Percentiles rank a stretch among this genome's conserved stretches.
These are phyloP conservation scores for Candida lessepsii DNA, from an alignment of 805 yeast species.

Conservation along the genomic window DNA sequence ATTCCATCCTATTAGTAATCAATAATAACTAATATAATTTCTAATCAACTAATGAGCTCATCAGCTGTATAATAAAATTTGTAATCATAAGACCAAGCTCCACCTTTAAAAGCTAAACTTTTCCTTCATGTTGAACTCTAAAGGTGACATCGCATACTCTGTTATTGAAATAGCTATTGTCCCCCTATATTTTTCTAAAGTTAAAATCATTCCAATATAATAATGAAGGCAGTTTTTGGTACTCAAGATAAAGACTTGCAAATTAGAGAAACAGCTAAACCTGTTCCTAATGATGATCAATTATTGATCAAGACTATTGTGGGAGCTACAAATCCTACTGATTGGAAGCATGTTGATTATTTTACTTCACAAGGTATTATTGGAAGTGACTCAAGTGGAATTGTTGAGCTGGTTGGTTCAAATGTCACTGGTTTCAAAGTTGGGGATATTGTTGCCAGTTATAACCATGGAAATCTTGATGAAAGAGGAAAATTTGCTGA, in stretches of 20 bases:
- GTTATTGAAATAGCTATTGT: too few species aligned
- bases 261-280: conserved; percentile 3
- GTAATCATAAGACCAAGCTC: too few species aligned
- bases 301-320: conserved; percentile 24
- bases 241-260: neutral
- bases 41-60: too few species aligned
- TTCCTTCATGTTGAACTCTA: too few species aligned
- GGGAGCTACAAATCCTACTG: conserved; percentile 20
- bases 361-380: neutral
- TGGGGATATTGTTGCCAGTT: conserved; percentile 22
- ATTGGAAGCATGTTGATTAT: conserved; percentile 17
- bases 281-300: conserved; percentile 2
- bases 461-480: conserved; percentile 48
- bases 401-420: conserved; percentile 23
- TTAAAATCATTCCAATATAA: too few species aligned
- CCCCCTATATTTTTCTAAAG: too few species aligned
- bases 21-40: too few species aligned
- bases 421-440: conserved; percentile 16
- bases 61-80: too few species aligned
- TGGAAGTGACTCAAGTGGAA: conserved; percentile 24
- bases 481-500: conserved; percentile 57
- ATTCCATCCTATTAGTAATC: too few species aligned
- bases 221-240: conserved; percentile 1
- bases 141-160: too few species aligned
- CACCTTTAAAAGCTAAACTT: too few species aligned